Percentiles rank a stretch among this genome's conserved stretches.
These are phyloP conservation scores for Globisporangium paddicum DNA, from an alignment of 352 stramenopile species.

Conservation along the genomic window DNA sequence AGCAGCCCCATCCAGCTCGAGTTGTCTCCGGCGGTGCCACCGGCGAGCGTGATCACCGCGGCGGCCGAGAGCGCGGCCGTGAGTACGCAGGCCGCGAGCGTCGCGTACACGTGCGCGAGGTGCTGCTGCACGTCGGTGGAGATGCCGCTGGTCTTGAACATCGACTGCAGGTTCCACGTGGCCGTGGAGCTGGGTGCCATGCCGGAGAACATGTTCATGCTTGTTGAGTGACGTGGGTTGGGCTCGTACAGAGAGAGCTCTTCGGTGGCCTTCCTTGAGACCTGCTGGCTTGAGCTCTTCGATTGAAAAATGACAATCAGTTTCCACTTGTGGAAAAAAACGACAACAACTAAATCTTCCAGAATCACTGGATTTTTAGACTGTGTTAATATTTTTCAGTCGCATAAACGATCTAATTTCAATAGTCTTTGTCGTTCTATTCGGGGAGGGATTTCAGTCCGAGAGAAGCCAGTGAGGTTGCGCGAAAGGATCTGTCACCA, in stretches of 20 bases:
- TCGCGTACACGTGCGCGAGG: slow-evolving; percentile 60
- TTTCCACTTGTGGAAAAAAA: neutral
- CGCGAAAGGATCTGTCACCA: neutral
- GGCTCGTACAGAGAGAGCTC: neutral
- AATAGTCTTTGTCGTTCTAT: neutral
- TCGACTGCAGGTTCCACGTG: slow-evolving; percentile 13
- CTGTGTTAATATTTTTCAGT: neutral
- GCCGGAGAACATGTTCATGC: slow-evolving; percentile 35
- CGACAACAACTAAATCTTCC: neutral
- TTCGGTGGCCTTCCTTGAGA: neutral
- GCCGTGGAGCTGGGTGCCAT: slow-evolving; percentile 64
- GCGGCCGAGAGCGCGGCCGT: slow-evolving; percentile 37
- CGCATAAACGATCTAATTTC: no score
- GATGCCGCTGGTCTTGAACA: slow-evolving; percentile 23
- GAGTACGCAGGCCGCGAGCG: slow-evolving; percentile 55
- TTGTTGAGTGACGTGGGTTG: slow-evolving; percentile 6
- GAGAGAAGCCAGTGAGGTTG: slow-evolving; percentile 7
- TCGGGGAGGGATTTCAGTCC: neutral
- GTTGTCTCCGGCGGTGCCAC: slow-evolving; percentile 30
- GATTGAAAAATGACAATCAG: neutral
- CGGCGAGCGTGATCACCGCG: slow-evolving; percentile 23
- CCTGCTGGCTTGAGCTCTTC: neutral
- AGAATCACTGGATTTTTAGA: neutral
- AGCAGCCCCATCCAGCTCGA: slow-evolving; percentile 34
- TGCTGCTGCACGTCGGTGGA: slow-evolving; percentile 9